Evolutionary conservation across 202 grass and related monocot species (phyloP).

Genomic region (Elaeis oleifera): DNA sequence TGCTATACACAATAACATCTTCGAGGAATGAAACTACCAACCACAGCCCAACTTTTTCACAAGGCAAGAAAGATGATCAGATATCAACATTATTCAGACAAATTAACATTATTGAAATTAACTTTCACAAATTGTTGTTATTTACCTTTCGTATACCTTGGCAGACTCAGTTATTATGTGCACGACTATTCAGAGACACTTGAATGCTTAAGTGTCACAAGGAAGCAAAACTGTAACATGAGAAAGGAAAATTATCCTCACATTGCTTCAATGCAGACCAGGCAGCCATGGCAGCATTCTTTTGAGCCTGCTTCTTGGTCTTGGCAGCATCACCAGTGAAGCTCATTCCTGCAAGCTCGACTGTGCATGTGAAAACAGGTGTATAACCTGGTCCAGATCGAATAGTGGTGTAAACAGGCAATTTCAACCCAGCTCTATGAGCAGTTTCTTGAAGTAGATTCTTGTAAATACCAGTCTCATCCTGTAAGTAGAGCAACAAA

Average conservation of each 20-base stretch:
- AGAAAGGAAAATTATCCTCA: constrained; percentile 24
- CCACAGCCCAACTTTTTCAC: too few relatives aligned
- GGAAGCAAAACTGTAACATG: too few relatives aligned
- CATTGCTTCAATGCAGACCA: constrained; percentile 66
- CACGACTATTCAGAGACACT: too few relatives aligned
- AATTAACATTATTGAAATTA: too few relatives aligned
- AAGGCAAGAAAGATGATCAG: too few relatives aligned
- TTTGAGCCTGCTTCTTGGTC: constrained; percentile 82
- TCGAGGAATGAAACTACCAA: too few relatives aligned
- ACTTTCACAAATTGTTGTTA: too few relatives aligned
- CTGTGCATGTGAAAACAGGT: constrained; percentile 62
- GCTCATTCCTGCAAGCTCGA: constrained; percentile 64
- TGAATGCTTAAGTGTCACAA: too few relatives aligned
- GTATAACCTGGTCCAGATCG: constrained; percentile 60
- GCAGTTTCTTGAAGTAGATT: constrained; percentile 75
- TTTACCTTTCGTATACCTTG: too few relatives aligned
- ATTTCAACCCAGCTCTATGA: constrained; percentile 67
- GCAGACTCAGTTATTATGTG: too few relatives aligned
- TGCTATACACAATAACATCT: too few relatives aligned
- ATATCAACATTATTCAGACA: too few relatives aligned
- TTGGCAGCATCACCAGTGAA: constrained; percentile 65
- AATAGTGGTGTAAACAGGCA: constrained; percentile 57
- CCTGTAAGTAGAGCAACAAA: constrained; percentile 24
- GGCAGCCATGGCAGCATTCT: constrained; percentile 74
- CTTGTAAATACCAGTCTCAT: constrained; percentile 84